Base-by-base conservation (phyloP, 768 basidiomycete genomes). In the Suillus luteus region DNA sequence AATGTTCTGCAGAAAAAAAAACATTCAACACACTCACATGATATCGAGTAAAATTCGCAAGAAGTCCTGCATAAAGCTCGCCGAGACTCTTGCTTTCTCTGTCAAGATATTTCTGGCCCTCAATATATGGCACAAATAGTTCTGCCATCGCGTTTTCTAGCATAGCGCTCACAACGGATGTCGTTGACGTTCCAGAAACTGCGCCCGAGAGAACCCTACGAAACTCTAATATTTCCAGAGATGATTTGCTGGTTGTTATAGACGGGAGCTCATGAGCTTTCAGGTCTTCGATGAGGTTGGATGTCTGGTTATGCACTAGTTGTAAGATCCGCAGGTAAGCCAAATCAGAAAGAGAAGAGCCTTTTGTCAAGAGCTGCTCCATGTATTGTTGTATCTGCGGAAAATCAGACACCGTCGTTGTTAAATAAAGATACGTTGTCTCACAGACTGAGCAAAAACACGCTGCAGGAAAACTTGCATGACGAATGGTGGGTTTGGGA, bases 401-500 rank as follows among this genome's bases (percentile, higher is more conserved):
- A 52, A 22, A 6, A 44, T 73, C 8, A 66, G 62, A 59, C 33
- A 27, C 27, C 43, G 41, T 64, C 27, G 51, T 31, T 15, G 62
- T 31, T n/a, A 35, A 62, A 49, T 37, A 54, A 49, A 8, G 61
- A 31, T 14, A 48, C 5, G 61, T 62, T 44, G 57, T 65, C 92
- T 68, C 75, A 96, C 95, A 55, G 95, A 93, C 81, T 98, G 97
- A 2, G 96, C 96, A 77, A 99, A 99, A 1, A 99, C 94, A 40
- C 97, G 84, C 71, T 98, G 97, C 48, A 99, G 75, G 76, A 99
- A 99, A 17, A 98, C 96, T 74, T 97, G 95, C 94, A 99, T 96
- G 4, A 99, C 97, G 17, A 93, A 86, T 19, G 91, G 86, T 10
- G 97, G 96, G 69, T 96, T 95, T 1, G 97, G 97, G 75, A 99